Base-by-base conservation (phyloP, 768 basidiomycete species). In the Pulveroboletus frians region DNA sequence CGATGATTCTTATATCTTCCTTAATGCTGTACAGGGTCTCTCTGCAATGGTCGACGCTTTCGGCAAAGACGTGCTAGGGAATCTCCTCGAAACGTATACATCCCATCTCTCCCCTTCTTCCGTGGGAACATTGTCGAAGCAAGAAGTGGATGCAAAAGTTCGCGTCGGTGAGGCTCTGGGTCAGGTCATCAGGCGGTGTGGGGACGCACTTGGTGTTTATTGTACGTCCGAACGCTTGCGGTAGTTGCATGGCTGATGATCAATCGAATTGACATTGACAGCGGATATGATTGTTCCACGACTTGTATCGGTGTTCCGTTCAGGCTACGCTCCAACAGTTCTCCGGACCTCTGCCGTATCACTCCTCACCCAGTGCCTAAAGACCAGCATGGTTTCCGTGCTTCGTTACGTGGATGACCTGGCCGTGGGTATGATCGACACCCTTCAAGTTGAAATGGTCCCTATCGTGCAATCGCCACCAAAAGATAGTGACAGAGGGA, bases 1-100 rank as follows among this genome's bases (percentile, higher is more conserved):
- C 52, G 88, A 93, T 34, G 95, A 98, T 60, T 92, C 90, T n/a
- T 97, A 92, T 66, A 82, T 97, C 47, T 97, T 92, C 62, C 72
- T 97, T 45, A 92, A 92, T 61, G 92, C 88, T 1, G 85, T 95
- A 13, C 90, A 93, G 59, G 94, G 94, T 0, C 75, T 98, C 1
- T 79, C 85, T n/a, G 81, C 78, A 4, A 84, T 97, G 78, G 92
- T 86, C 0, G 84, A 92, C 58, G 74, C 73, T 2, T 81, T 83
- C 51, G 67, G 65, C 20, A 79, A 77, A 54, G 84, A 90, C 10
- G 83, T 93, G 11, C 65, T 94, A 8, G 71, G 72, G 48, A 71
- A 74, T 5, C 73, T 96, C 21, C 68, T 92, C n/a, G 73, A 75
- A 23, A 75, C 79, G 13, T 96, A 96, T 59, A 66, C 76, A 1